Evolutionary conservation across 139 green algal genomes (phyloP).

Genomic region (Coccomyxa sp.): DNA sequence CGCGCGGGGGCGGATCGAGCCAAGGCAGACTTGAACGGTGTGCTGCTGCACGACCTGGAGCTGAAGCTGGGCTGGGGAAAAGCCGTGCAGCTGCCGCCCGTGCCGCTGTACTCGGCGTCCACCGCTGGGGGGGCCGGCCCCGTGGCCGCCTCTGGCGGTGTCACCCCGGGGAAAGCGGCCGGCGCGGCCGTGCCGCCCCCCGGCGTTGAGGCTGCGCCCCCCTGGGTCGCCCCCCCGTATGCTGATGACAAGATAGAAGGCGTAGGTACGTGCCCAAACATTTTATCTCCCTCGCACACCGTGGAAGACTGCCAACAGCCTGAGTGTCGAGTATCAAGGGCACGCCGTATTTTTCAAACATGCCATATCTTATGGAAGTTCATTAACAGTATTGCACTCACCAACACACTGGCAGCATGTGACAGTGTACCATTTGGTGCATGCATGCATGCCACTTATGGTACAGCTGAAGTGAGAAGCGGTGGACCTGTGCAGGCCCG

Average conservation of each 20-base stretch:
- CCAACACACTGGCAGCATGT: too few species aligned
- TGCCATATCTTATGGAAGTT: not conserved
- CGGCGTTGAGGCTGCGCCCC: slow-evolving; percentile 1
- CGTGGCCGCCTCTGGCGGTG: not conserved
- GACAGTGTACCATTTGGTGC: too few species aligned
- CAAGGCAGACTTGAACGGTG: slow-evolving; percentile 74
- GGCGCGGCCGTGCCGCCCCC: slow-evolving; percentile 14
- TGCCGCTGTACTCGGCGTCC: slow-evolving; percentile 62
- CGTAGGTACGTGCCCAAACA: not conserved
- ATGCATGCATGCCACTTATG: too few species aligned
- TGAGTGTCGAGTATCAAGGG: too few species aligned
- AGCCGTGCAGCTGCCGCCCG: slow-evolving; percentile 67
- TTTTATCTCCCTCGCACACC: not conserved
- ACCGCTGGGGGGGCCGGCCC: slow-evolving; percentile 1
- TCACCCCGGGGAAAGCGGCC: not conserved
- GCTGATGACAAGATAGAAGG: not conserved
- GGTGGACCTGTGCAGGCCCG: slow-evolving; percentile 17
- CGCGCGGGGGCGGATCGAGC: slow-evolving; percentile 67
- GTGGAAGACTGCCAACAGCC: too few species aligned
- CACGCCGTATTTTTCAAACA: not conserved
- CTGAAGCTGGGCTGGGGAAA: slow-evolving; percentile 94
- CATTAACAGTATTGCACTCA: too few species aligned
- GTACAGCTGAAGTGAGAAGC: too few species aligned
- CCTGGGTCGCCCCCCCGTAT: slow-evolving; percentile 10
- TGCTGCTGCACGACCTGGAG: slow-evolving; percentile 68